Evolutionary conservation across 1,139 yeast species (phyloP), one percentile per base, ranked within the genome.

Genomic region (Suhomyces anneliseae): DNA sequence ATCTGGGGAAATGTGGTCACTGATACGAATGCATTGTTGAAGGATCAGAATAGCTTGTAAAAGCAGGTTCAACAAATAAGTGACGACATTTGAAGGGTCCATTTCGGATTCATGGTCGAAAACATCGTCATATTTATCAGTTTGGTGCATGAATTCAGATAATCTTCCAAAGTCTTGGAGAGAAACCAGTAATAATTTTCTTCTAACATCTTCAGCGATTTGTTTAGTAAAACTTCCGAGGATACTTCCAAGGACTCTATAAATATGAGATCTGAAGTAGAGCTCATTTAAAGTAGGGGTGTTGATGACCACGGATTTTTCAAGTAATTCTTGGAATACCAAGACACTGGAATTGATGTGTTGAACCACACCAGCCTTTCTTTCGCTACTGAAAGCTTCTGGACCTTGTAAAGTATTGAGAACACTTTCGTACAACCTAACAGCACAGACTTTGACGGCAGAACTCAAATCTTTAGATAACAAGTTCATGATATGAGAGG

Each of bases 361-460:
- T 10, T 57, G 56, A 27, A 59, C 50, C 3, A 72, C 74, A 14
- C 63, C 58, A n/a, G 50, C 49, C 47, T 66, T 66, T 42, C 81
- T 67, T 3, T 55, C 53, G 46, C 63, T 65, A 8, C 62, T 64
- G 38, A 72, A 66, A 0, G 83, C 79, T 46, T 79, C 83, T 0
- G 84, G 80, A 45, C 80, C 72, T 50, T 78, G 76, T 48, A 85
- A 69, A 45, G 79, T 83, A 26, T 69, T 65, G 39, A 83, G 62
- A 14, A 85, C 77, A 8, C 78, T 71, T 45, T 76, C 76, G 57
- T 85, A 78, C 39, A 87, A 66, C 31, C 72, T 72, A 6, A 82
- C 65, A 1, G 85, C 80, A 27, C 75, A 73, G 2, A 73, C 64
- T 54, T 80, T 81, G 8, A 80, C 69, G 9, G 66, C 72, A 0